phyloP scores from a whole-genome alignment of 768 basidiomycete species.

The Mycena pura region DNA sequence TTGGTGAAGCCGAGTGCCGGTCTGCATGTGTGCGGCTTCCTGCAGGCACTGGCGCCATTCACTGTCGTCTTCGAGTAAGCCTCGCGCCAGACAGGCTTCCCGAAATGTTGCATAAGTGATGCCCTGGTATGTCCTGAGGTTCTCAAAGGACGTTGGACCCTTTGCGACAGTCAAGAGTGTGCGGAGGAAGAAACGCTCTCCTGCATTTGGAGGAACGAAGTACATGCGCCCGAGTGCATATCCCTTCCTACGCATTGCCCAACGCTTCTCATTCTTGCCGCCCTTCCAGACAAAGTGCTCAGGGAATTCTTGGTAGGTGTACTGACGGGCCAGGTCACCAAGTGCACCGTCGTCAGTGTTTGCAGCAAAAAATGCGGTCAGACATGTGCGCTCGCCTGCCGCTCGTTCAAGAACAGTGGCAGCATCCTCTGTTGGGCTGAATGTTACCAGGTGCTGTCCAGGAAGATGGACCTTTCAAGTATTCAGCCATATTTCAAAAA shows the following conservation, averaged over 20 bases:
- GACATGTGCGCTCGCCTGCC: not conserved
- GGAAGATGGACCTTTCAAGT: not conserved
- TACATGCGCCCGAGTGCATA: constrained; percentile 30
- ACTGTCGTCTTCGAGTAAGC: constrained; percentile 39
- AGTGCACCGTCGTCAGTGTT: not conserved
- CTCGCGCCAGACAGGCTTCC: constrained; percentile 42
- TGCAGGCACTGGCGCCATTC: constrained; percentile 34
- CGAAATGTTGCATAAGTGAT: constrained; percentile 35
- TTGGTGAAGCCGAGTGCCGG: constrained; percentile 1
- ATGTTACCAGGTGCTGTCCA: not conserved
- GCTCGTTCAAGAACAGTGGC: not conserved
- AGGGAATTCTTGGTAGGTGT: constrained; percentile 12
- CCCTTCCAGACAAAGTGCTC: constrained; percentile 8
- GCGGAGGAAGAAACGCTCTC: constrained; percentile 50
- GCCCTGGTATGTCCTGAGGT: constrained; percentile 30
- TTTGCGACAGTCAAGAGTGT: constrained; percentile 46
- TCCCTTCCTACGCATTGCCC: constrained; percentile 32
- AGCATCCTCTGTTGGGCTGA: not conserved
- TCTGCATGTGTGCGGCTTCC: constrained; percentile 6
- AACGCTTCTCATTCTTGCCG: not conserved
- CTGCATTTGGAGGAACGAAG: constrained; percentile 40
- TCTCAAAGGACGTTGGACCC: constrained; percentile 38
- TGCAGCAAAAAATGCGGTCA: not conserved
- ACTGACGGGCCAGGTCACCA: not conserved
- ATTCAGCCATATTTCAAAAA: not conserved